Evolutionary conservation across 768 basidiomycete genomes (phyloP).

Genomic region (Amanita exitialis): DNA sequence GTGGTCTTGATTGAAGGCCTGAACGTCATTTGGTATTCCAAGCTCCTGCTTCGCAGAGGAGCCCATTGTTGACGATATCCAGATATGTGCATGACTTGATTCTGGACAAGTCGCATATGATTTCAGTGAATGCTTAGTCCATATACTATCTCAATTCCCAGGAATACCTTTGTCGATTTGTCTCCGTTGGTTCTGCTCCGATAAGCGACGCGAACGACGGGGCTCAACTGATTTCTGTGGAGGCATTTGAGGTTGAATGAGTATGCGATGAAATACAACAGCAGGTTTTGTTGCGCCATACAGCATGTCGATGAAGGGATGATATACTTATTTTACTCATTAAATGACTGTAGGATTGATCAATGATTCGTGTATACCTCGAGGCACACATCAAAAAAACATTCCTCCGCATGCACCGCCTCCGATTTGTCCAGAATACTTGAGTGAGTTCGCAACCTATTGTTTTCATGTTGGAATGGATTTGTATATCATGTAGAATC

Average conservation of each 20-base stretch:
- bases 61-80: not conserved
- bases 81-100: not conserved
- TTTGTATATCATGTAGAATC: not conserved
- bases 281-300: not conserved
- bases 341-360: not conserved
- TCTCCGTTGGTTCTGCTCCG: conserved; percentile 16
- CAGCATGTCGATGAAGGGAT: not conserved
- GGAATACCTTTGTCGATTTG: not conserved
- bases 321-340: not conserved
- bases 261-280: not conserved
- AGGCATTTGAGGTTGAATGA: not conserved
- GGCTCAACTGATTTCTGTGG: not conserved
- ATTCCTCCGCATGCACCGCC: not conserved
- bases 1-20: not conserved
- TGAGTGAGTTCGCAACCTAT: not conserved
- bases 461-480: not conserved
- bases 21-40: not conserved
- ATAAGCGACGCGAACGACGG: conserved; percentile 35
- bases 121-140: not conserved
- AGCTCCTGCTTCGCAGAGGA: not conserved
- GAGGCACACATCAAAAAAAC: conserved; percentile 13
- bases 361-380: conserved; percentile 29
- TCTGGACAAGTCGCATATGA: not conserved
- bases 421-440: not conserved
- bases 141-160: not conserved